phyloP scores from a whole-genome alignment of 352 stramenopile species.

The Globisporangium viniferum region DNA sequence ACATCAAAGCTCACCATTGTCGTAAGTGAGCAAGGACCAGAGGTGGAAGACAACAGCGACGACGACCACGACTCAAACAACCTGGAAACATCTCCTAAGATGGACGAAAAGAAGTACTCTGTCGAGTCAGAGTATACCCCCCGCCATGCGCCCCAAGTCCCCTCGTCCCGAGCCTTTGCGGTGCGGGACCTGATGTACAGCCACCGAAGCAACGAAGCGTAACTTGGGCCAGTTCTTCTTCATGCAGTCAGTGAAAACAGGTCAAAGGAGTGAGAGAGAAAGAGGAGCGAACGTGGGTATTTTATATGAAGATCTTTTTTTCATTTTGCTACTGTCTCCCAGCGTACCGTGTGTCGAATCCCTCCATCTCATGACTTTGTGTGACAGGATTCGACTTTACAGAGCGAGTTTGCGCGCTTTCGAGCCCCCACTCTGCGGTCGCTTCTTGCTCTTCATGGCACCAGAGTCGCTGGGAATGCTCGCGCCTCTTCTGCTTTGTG shows the following conservation, averaged over 20 bases:
- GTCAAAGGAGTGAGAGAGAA: not conserved
- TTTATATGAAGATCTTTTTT: not conserved
- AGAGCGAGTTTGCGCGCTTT: not conserved
- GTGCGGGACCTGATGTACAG: conserved; percentile 11
- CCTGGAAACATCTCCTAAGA: not conserved
- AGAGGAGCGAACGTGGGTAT: not conserved
- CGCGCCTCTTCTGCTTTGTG: not conserved
- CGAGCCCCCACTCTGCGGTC: conserved; percentile 1
- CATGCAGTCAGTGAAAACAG: not conserved
- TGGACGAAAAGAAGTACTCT: not conserved
- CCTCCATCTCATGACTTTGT: not conserved
- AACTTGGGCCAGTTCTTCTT: not conserved
- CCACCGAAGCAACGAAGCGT: conserved; percentile 14
- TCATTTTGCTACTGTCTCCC: not conserved
- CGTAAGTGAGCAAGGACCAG: conserved; percentile 1
- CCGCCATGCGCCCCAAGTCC: not conserved
- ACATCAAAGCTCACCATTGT: not conserved
- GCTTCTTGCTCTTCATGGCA: conserved; percentile 1
- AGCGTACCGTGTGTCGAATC: not conserved
- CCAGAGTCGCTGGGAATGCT: not conserved
- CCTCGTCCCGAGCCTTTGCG: not conserved
- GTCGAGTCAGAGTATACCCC: not conserved
- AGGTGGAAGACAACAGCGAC: conserved; percentile 2
- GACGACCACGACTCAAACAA: conserved; percentile 2
- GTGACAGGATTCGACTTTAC: not conserved